Conservation (phyloP, 1,284 basidiomycete genomes). For the Ustilago tritici region DNA sequence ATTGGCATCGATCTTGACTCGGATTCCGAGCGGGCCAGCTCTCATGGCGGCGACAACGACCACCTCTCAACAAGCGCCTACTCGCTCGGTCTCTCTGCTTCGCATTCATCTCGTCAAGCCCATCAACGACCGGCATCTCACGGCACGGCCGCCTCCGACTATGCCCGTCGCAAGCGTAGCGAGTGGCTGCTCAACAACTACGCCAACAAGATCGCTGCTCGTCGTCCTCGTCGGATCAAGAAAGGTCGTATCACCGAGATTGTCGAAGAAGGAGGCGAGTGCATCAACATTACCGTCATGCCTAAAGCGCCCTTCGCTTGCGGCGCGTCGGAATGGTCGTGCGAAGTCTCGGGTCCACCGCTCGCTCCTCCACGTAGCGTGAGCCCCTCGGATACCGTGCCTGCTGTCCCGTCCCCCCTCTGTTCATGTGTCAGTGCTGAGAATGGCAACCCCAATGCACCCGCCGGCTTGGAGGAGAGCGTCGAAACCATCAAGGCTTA, state of each 20-base stretch:
- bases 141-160: constrained; percentile 45
- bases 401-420: constrained; percentile 62
- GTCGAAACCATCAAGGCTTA: constrained; percentile 49
- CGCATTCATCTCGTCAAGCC: constrained; percentile 22
- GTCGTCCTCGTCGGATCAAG: constrained; percentile 44
- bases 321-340: constrained; percentile 39
- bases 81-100: constrained; percentile 21
- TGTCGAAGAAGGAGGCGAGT: constrained; percentile 58
- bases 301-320: constrained; percentile 32
- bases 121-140: constrained; percentile 24
- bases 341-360: constrained; percentile 56
- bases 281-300: constrained; percentile 54
- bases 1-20: constrained; percentile 52
- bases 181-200: constrained; percentile 55
- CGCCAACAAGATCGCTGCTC: constrained; percentile 51
- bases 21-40: constrained; percentile 50
- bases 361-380: constrained; percentile 50
- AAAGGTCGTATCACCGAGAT: constrained; percentile 65
- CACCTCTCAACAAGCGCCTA: constrained; percentile 21
- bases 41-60: constrained; percentile 38
- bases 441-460: background rate
- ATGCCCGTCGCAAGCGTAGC: constrained; percentile 53
- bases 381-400: constrained; percentile 62
- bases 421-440: constrained; percentile 55
- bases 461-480: constrained; percentile 41